Evolutionary conservation across 768 basidiomycete species (phyloP), one percentile per base, ranked within the genome.

Genomic region (Pulveroboletus frians): DNA sequence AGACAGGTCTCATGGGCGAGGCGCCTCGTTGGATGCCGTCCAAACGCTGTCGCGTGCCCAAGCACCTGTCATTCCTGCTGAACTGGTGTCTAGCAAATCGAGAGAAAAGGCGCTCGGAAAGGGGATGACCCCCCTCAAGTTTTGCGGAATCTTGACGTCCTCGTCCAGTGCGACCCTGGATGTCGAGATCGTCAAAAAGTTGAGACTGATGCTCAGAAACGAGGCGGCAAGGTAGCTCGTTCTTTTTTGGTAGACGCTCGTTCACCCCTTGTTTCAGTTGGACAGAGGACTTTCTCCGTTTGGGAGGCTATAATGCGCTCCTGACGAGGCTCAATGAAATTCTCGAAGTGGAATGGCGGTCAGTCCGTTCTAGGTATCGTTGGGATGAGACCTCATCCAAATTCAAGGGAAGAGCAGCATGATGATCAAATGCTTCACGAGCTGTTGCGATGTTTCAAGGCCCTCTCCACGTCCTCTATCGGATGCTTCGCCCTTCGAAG

Each of bases 271-370:
- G 41, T 38, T 45, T 0, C 51, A 94, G 92, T 46, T 97, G 95
- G 94, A 85, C 96, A 11, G 78, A 90, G 57, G 83, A 84, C 38
- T 98, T 98, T 62, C 66, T 96, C 41, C 76, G 76, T 43, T 67
- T 81, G 20, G 91, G 92, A 14, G 96, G 96, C 1, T 99, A 98
- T 60, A 77, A 82, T 9, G 84, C 86, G 2, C 70, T 99, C 29
- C 66, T 97, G 36, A 88, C 84, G 0, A 76, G 92, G 46, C 70
- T 98, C 20, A 89, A 92, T 51, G 94, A 99, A 68, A 77, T 98
- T 15, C 76, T 99, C 1, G 89, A 93, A 58, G 82, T 97, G 31
- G 96, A 99, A 69, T 99, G 96, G 96, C 84, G 95, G 91, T 90
- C 56, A 52, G 81, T 72, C n/a, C 7, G n/a, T 18, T 35, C 21